These are phyloP conservation scores for Lichtheimia hyalospora DNA, from an alignment of 371 early-diverging fungal genomes.

Conservation along the genomic window DNA sequence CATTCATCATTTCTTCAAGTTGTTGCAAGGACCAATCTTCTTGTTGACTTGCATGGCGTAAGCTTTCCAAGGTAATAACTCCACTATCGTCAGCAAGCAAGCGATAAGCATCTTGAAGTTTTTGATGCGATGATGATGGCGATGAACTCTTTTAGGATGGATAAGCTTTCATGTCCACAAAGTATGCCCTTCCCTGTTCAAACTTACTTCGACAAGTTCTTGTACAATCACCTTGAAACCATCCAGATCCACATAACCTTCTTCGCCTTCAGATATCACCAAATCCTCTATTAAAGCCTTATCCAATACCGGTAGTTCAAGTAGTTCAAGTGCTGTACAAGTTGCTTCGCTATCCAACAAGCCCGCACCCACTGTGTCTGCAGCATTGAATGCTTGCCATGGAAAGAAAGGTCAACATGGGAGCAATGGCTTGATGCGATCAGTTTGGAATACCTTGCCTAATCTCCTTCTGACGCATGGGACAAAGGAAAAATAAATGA, in stretches of 20 bases:
- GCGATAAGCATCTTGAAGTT: conserved; percentile 12
- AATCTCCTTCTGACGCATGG: no score
- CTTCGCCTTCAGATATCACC: conserved; percentile 24
- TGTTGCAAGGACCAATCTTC: conserved; percentile 28
- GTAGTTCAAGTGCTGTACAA: conserved; percentile 20
- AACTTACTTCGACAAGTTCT: conserved; percentile 24
- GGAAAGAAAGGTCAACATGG: no score
- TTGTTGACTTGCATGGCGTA: conserved; percentile 21
- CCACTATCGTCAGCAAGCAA: conserved; percentile 6
- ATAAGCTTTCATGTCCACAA: no score
- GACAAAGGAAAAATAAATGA: no score
- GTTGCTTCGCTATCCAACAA: conserved; percentile 21
- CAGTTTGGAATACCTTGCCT: no score
- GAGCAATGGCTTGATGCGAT: no score
- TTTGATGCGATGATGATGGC: no score
- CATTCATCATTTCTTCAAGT: conserved; percentile 38
- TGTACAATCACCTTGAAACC: conserved; percentile 30
- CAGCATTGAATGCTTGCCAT: conserved; percentile 24
- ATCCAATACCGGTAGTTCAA: conserved; percentile 18
- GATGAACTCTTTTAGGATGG: no score
- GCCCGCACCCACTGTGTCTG: conserved; percentile 28
- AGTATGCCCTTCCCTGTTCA: background rate
- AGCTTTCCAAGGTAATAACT: conserved; percentile 31
- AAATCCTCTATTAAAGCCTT: conserved; percentile 20
- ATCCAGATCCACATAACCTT: conserved; percentile 24